These are phyloP conservation scores for Colletotrichum lini DNA, from an alignment of 2,329 filamentous ascomycete genomes.

Conservation along the genomic window DNA sequence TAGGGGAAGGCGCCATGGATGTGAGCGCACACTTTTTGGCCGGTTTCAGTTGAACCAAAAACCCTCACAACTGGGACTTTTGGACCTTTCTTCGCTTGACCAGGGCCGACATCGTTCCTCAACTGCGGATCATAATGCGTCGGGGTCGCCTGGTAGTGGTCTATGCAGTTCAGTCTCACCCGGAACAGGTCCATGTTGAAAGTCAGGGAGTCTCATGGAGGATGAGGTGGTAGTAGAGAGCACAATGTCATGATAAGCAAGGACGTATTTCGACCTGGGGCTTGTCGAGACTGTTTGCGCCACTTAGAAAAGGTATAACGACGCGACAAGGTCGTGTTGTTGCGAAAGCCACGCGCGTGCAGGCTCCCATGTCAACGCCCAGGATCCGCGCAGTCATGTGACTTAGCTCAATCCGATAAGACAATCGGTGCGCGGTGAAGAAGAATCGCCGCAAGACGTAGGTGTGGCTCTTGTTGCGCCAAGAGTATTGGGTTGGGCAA, in stretches of 20 bases:
- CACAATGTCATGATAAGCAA: slow-evolving; percentile 9
- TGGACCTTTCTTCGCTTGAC: slow-evolving; percentile 73
- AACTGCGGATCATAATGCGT: slow-evolving; percentile 86
- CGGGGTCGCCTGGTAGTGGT: slow-evolving; percentile 89
- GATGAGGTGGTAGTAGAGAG: background rate
- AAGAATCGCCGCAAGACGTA: background rate
- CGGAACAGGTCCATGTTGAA: slow-evolving; percentile 79
- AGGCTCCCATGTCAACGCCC: slow-evolving; percentile 7
- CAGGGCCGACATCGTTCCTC: slow-evolving; percentile 73
- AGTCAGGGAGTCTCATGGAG: slow-evolving; percentile 26
- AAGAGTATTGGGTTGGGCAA: too few relatives aligned
- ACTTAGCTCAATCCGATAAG: slow-evolving; percentile 22
- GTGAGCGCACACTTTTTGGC: slow-evolving; percentile 96
- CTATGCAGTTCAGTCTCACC: slow-evolving; percentile 94
- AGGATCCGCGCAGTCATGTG: slow-evolving; percentile 47
- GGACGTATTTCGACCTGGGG: too few relatives aligned
- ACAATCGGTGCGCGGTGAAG: background rate
- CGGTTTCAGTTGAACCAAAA: slow-evolving; percentile 93
- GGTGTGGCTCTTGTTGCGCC: too few relatives aligned
- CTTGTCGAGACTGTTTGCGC: slow-evolving; percentile 11
- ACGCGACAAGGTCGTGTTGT: slow-evolving; percentile 37
- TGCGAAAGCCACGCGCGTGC: slow-evolving; percentile 9
- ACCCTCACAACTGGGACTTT: slow-evolving; percentile 89
- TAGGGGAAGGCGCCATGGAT: slow-evolving; percentile 97
- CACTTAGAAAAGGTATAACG: background rate